Evolutionary conservation across 1,139 yeast species (phyloP).

Genomic region (Sugiyamaella sp.): DNA sequence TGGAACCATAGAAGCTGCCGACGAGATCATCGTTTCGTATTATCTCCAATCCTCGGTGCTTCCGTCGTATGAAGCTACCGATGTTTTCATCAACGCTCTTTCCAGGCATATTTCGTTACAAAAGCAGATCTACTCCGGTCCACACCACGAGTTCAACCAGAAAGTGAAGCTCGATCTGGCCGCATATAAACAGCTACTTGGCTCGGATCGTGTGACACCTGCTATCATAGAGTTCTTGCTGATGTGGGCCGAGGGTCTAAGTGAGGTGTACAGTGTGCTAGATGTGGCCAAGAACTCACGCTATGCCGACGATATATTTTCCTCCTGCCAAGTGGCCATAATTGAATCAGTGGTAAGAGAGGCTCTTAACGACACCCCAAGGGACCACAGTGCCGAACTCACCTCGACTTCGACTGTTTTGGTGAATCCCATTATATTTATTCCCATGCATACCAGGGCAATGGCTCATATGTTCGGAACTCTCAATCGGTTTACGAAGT

Average conservation of each 20-base stretch:
- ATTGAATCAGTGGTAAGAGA: slow-evolving; percentile 34
- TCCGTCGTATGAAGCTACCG: slow-evolving; percentile 36
- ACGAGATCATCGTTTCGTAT: slow-evolving; percentile 28
- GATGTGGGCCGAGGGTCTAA: slow-evolving; percentile 32
- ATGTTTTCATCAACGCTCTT: slow-evolving; percentile 34
- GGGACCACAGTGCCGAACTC: not conserved
- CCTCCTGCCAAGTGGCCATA: slow-evolving; percentile 36
- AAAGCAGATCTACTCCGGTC: slow-evolving; percentile 29
- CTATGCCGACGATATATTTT: slow-evolving; percentile 31
- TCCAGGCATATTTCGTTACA: slow-evolving; percentile 31
- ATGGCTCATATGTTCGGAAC: slow-evolving; percentile 42
- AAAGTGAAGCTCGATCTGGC: slow-evolving; percentile 31
- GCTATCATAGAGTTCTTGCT: slow-evolving; percentile 36
- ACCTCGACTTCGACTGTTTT: slow-evolving; percentile 12
- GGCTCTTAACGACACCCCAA: slow-evolving; percentile 18
- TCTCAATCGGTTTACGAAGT: slow-evolving; percentile 33
- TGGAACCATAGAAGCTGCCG: slow-evolving; percentile 37
- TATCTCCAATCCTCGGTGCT: slow-evolving; percentile 22
- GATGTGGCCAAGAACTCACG: slow-evolving; percentile 33
- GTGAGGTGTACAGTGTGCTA: slow-evolving; percentile 38
- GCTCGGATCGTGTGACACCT: slow-evolving; percentile 33
- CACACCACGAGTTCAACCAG: slow-evolving; percentile 31
- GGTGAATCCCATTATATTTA: slow-evolving; percentile 18
- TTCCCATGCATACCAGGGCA: slow-evolving; percentile 31
- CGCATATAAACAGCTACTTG: slow-evolving; percentile 29